Conservation (phyloP, 306 rosid species). For the Heteromeles arbutifolia region DNA sequence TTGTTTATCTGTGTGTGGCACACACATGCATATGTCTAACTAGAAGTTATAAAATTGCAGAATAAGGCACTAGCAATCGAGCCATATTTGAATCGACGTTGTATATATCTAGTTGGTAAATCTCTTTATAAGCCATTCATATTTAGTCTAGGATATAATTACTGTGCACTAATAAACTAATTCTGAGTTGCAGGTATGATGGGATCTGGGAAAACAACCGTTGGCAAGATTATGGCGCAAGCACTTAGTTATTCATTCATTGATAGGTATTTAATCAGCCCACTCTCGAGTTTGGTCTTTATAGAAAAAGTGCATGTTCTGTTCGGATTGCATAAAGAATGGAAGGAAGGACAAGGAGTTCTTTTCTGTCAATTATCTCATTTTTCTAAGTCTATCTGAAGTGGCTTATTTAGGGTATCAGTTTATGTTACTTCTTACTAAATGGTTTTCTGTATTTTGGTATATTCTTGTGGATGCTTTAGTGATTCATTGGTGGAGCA, state of each 20-base stretch:
- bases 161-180: conserved; percentile 10
- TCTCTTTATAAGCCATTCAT: conserved; percentile 32
- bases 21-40: conserved; percentile 33
- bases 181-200: conserved; percentile 79
- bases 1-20: not conserved
- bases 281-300: conserved; percentile 3
- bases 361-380: not conserved
- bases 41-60: conserved; percentile 59
- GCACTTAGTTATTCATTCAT: conserved; percentile 70
- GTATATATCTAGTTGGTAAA: conserved; percentile 95
- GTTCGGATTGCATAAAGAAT: not conserved
- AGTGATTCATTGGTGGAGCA: conserved; percentile 85
- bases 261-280: conserved; percentile 59
- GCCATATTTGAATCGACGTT: conserved; percentile 76
- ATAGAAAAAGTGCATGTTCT: not conserved
- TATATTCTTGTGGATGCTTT: conserved; percentile 23
- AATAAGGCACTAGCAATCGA: conserved; percentile 53
- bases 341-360: conserved; percentile 4
- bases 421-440: conserved; percentile 16
- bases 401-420: conserved; percentile 1
- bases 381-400: not conserved
- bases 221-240: conserved; percentile 78
- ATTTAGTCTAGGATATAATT: conserved; percentile 8
- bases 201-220: conserved; percentile 99
- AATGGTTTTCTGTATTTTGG: conserved; percentile 14